Evolutionary conservation across 139 green algal species (phyloP), one percentile per base, ranked within the genome.

Genomic region (Chlamydomonas applanata): DNA sequence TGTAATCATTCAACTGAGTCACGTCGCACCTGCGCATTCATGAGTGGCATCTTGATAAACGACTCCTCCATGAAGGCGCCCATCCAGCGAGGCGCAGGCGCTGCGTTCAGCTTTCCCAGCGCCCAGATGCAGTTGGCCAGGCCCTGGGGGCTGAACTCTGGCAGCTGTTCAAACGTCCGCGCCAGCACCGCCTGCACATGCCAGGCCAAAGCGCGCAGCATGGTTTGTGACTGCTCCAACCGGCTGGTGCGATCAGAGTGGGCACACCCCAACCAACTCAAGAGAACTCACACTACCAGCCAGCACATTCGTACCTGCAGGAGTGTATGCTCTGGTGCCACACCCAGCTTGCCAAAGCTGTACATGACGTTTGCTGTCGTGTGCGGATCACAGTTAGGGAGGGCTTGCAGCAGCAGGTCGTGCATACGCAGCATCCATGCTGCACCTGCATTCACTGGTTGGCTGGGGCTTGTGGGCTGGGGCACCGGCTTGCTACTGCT

Each of bases 91-190:
- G 40, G 40, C 40, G 7, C 40, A 49, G 40, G 40, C 34, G 34
- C 13, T 33, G 29, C 13, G 5, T 20, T 19, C 27, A 67, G 59
- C 63, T 54, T 54, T 3, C 32, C 30, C 33, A 71, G 5, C 63
- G 63, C 63, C 63, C 63, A 71, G 3, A 71, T 53, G 27, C 44
- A 17, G 63, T 54, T 54, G 63, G 33, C 63, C 22, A 71, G 63
- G 27, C 45, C 63, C 34, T 54, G 35, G 22, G 63, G 34, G 63
- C 34, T 54, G 35, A 71, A 71, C 40, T 49, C 40, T 7, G 40
- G 11, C 40, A 49, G 40, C 40, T 49, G 40, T 7, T 49, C 40
- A 11, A 19, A 49, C 40, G 40, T 49, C 40, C 40, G 40, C 7
- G 7, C 40, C 40, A 49, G 40, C 40, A 49, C 40, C 11, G 40